These are phyloP conservation scores for Cryptococcus jaspeensis DNA, from an alignment of 1,284 basidiomycete species.

Conservation along the genomic window DNA sequence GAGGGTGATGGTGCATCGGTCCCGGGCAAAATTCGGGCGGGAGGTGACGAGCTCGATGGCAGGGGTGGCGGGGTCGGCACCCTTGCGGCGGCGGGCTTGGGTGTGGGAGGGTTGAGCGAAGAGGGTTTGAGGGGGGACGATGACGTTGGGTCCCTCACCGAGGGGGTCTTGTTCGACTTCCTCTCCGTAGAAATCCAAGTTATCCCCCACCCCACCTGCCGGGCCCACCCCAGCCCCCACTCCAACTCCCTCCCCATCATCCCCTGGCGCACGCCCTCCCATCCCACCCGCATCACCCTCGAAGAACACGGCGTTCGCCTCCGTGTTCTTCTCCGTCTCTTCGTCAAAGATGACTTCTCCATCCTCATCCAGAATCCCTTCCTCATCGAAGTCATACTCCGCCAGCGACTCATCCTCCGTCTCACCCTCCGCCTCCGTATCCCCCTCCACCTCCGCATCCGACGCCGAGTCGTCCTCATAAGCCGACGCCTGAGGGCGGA, in stretches of 20 bases:
- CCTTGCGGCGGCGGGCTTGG: slow-evolving; percentile 28
- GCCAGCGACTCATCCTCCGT: slow-evolving; percentile 47
- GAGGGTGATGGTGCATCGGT: slow-evolving; percentile 86
- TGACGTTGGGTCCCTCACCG: slow-evolving; percentile 72
- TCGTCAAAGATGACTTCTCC: slow-evolving; percentile 69
- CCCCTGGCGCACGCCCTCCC: slow-evolving; percentile 12
- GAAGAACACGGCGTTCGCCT: slow-evolving; percentile 65
- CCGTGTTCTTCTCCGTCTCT: slow-evolving; percentile 69
- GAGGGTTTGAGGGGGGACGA: slow-evolving; percentile 53
- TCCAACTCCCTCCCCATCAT: slow-evolving; percentile 11
- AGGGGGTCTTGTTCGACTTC: slow-evolving; percentile 51
- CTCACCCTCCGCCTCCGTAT: slow-evolving; percentile 51
- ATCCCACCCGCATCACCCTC: slow-evolving; percentile 39
- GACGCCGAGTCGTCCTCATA: slow-evolving; percentile 40
- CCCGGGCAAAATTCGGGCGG: slow-evolving; percentile 81
- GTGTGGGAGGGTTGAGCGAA: slow-evolving; percentile 28
- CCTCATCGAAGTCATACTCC: slow-evolving; percentile 48
- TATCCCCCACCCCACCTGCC: slow-evolving; percentile 13
- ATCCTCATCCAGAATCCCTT: slow-evolving; percentile 38
- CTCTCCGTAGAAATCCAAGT: slow-evolving; percentile 59
- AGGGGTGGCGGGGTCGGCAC: slow-evolving; percentile 23
- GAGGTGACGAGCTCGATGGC: slow-evolving; percentile 59
- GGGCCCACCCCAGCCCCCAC: too few species aligned
- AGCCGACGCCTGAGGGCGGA: slow-evolving; percentile 45
- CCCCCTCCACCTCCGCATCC: slow-evolving; percentile 37